These are phyloP conservation scores for Ophioceras dolichostomum DNA, from an alignment of 2,329 filamentous ascomycete genomes.

Conservation along the genomic window DNA sequence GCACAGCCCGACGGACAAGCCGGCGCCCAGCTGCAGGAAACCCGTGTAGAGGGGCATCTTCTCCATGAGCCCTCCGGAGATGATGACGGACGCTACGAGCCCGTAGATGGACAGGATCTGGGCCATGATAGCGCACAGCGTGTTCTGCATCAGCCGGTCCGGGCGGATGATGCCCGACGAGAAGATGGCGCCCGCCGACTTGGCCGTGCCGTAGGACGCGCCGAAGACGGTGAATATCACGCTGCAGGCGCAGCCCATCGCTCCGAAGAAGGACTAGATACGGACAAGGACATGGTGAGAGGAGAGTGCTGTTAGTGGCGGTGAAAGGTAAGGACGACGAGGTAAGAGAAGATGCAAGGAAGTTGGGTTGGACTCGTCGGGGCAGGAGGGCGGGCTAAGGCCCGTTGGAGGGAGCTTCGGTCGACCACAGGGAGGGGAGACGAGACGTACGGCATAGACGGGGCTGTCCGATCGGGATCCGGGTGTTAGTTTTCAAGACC, in stretches of 20 bases:
- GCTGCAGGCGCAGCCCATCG: constrained; percentile 73
- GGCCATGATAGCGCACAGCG: constrained; percentile 99
- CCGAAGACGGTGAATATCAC: constrained; percentile 42
- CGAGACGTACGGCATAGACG: constrained; percentile 30
- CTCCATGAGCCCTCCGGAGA: constrained; percentile 65
- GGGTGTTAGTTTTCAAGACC: not conserved
- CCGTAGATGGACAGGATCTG: constrained; percentile 99
- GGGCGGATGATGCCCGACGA: constrained; percentile 95
- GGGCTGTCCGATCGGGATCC: constrained; percentile 18
- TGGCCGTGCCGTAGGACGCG: constrained; percentile 94
- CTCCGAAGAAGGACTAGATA: constrained; percentile 76
- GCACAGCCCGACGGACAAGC: constrained; percentile 66
- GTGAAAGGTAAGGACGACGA: not conserved
- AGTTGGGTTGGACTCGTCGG: not conserved
- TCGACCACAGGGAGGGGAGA: too few relatives aligned
- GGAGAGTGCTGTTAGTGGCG: constrained; percentile 3
- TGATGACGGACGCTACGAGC: constrained; percentile 74
- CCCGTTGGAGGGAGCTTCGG: too few relatives aligned
- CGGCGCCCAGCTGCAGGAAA: constrained; percentile 74
- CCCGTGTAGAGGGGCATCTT: constrained; percentile 60
- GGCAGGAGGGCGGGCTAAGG: too few relatives aligned
- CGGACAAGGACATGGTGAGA: not conserved
- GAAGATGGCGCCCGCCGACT: constrained; percentile 95
- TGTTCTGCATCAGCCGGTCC: constrained; percentile 98
- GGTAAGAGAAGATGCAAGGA: too few relatives aligned